Evolutionary conservation across 192 early-diverging fungal species (phyloP), one percentile per base, ranked within the genome.

Genomic region (Linnemannia exigua): DNA sequence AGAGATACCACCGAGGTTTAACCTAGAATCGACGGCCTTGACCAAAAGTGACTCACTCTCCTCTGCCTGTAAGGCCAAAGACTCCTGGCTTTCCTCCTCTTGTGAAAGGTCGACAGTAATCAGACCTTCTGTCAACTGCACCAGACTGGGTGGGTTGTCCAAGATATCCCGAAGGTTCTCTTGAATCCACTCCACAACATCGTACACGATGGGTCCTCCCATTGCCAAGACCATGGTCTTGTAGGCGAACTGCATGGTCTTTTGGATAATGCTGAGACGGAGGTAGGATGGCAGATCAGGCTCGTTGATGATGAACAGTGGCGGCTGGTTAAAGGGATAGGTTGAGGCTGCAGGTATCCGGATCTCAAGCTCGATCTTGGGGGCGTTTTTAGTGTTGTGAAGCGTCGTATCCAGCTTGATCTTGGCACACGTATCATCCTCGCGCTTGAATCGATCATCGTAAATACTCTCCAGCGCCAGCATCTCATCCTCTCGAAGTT

Each of bases 211-310:
- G 0, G 93, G 89, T 51, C 83, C 87, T n/a, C 89, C 89, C 84
- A 86, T 86, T 12, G 84, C 84, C 73, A 80, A n/a, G 25, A 88
- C 82, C 76, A 90, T 66, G 51, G 88, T 73, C 1, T 76, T 58
- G 54, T 85, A 87, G 6, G 84, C 88, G 38, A 89, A 81, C 69
- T 90, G 82, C 74, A 91, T 88, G 0, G 94, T 77, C 70, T 81
- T 89, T 51, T 89, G 87, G 7, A 92, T 91, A 14, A 91, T 88
- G 16, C 91, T 90, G 38, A 94, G 88, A 68, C 91, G 89, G 19
- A 96, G 88, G 81, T 95, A 97, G 4, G 93, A 92, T 0, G 97
- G 95, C 33, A 97, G 82, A 36, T 73, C 78, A n/a, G 78, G 79
- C n/a, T 88, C 90, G 82, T 94, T 91, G 15, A 89, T 74, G 41